Base-by-base conservation (phyloP, 2,329 filamentous ascomycete genomes). In the Pseudogymnoascus sp. region DNA sequence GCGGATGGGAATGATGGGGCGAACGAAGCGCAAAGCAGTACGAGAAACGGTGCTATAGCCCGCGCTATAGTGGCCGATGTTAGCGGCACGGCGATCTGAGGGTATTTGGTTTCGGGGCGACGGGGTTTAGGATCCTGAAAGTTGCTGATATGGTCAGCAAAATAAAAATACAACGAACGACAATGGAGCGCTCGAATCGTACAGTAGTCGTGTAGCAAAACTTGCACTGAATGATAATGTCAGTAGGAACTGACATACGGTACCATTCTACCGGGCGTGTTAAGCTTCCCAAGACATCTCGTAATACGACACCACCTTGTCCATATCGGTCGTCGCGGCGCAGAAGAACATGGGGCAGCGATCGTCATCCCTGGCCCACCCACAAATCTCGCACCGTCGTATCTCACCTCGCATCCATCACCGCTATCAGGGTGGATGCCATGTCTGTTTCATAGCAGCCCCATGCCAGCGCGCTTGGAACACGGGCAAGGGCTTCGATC, bases 241-340 rank as follows among this genome's bases (percentile, higher is more conserved):
- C n/a, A 16, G 47, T 12, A 32, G 22, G 28, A 32, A 32, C 7
- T 14, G 25, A 30, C n/a, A 32, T 50, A 18, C 16, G 9, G 25
- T 32, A 32, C n/a, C 22, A 25, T 25, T 54, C n/a, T 32, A 18
- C 25, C 32, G 47, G 25, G n/a, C n/a, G 47, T 30, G 28, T 54
- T 54, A 54, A 54, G 47, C 25, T 32, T 54, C 47, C 47, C 47
- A 54, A 54, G 47, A 54, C 43, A 54, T 32, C 25, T 54, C 9
- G n/a, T 11, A 32, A 54, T 32, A 32, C 47, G n/a, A 20, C 28
- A 18, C 25, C 9, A 7, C n/a, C 28, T 9, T 25, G n/a, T 30
- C 43, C 43, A 50, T 16, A 50, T 50, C 43, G 25, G 43, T 30
- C 43, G 6, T 50, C n/a, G 47, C 47, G 8, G 47, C 47, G 8